Evolutionary conservation across 2,329 filamentous ascomycete genomes (phyloP).

Genomic region (Penicillium italicum): DNA sequence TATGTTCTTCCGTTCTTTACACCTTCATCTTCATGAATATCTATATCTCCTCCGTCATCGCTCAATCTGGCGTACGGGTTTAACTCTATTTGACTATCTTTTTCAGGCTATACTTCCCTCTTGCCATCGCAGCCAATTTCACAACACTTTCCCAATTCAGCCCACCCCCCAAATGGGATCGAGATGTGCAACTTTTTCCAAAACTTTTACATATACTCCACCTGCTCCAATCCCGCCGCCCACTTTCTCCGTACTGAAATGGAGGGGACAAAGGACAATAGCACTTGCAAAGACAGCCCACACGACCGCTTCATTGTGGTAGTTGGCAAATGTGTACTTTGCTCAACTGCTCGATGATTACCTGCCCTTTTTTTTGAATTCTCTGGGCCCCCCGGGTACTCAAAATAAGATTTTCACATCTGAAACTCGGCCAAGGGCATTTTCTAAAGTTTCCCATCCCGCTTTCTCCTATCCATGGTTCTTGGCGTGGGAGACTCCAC

Average conservation of each 20-base stretch:
- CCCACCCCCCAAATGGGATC: constrained; percentile 12
- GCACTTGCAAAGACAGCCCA: constrained; percentile 58
- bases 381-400: neutral
- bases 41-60: neutral
- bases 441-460: constrained; percentile 1
- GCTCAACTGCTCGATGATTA: constrained; percentile 25
- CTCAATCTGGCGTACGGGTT: neutral
- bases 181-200: constrained; percentile 63
- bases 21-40: neutral
- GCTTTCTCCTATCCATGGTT: neutral
- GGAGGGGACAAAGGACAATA: constrained; percentile 59
- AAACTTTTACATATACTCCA: constrained; percentile 73
- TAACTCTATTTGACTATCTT: neutral
- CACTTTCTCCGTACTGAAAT: constrained; percentile 69
- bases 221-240: constrained; percentile 63
- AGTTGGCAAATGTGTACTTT: constrained; percentile 60
- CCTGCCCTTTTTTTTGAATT: too few relatives aligned
- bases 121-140: neutral
- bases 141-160: neutral
- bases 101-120: neutral
- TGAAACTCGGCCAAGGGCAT: neutral
- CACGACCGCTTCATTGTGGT: constrained; percentile 72
- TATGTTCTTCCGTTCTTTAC: neutral
- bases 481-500: constrained; percentile 3
- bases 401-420: neutral